These are phyloP conservation scores for Arthrobotrys iridis DNA, from an alignment of 2,329 filamentous ascomycete genomes.

Conservation along the genomic window DNA sequence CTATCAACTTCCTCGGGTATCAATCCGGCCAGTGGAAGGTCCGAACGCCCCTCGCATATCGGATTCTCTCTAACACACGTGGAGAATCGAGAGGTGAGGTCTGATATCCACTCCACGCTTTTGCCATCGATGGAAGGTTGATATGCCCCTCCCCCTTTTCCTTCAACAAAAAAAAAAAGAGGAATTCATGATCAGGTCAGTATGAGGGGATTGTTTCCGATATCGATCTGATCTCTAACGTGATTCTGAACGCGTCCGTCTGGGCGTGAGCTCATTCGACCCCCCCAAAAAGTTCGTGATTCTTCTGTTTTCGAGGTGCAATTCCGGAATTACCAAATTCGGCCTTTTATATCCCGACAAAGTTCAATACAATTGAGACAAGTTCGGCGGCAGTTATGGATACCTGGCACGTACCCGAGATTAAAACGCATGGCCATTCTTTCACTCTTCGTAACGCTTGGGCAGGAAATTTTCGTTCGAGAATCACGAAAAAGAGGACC, in stretches of 20 bases:
- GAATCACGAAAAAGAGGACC: slow-evolving; percentile 24
- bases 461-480: slow-evolving; percentile 20
- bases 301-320: slow-evolving; percentile 9
- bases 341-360: background rate
- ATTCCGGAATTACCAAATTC: slow-evolving; percentile 17
- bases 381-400: slow-evolving; percentile 16
- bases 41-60: slow-evolving; percentile 39
- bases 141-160: slow-evolving; percentile 17
- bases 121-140: slow-evolving; percentile 17
- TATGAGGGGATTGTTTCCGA: slow-evolving; percentile 14
- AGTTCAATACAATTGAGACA: slow-evolving; percentile 52
- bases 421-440: slow-evolving; percentile 18
- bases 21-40: slow-evolving; percentile 33
- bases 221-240: slow-evolving; percentile 11
- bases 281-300: slow-evolving; percentile 6
- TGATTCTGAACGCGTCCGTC: slow-evolving; percentile 38
- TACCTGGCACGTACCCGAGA: slow-evolving; percentile 41
- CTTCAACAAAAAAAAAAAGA: background rate
- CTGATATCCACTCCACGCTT: background rate
- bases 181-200: background rate
- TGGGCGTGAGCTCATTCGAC: slow-evolving; percentile 13
- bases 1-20: slow-evolving; percentile 43
- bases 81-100: slow-evolving; percentile 24
- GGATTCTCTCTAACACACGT: slow-evolving; percentile 46
- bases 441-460: background rate